Percentiles rank a stretch among this genome's conserved stretches.
Evolutionary conservation across 176 grass and related monocot genomes (phyloP).

Genomic region (Coix lacrymajobi): DNA sequence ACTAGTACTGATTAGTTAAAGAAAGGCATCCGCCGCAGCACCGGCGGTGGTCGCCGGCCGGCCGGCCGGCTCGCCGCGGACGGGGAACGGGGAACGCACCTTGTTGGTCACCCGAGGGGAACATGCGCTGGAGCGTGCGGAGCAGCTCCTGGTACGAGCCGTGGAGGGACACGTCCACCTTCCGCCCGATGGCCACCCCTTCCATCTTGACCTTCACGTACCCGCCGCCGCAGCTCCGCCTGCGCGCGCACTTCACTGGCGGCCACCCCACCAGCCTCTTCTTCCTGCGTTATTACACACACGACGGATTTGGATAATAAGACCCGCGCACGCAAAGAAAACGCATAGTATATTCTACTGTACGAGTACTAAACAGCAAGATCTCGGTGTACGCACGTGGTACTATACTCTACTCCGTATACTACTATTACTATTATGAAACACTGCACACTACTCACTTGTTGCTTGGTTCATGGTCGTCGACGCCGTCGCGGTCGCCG

Average conservation of each 20-base stretch:
- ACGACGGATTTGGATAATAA: no score
- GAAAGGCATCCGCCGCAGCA: no score
- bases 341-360: no score
- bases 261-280: conserved; percentile 70
- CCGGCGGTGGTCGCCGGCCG: no score
- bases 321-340: no score
- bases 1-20: no score
- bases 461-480: neutral
- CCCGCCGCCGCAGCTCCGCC: neutral
- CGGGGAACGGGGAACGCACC: no score
- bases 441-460: conserved; percentile 15
- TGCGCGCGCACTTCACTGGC: conserved; percentile 51
- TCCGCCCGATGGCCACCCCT: conserved; percentile 71
- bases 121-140: conserved; percentile 39
- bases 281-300: neutral
- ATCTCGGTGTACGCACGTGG: no score
- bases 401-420: no score
- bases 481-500: neutral
- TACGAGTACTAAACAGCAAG: no score
- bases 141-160: conserved; percentile 55
- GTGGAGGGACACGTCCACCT: conserved; percentile 61
- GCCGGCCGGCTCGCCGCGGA: no score
- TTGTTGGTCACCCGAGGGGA: conserved; percentile 12
- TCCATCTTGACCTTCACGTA: conserved; percentile 91
- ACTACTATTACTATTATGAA: no score